phyloP scores from a whole-genome alignment of 345 rosid genomes.

The Trapa bicornis region DNA sequence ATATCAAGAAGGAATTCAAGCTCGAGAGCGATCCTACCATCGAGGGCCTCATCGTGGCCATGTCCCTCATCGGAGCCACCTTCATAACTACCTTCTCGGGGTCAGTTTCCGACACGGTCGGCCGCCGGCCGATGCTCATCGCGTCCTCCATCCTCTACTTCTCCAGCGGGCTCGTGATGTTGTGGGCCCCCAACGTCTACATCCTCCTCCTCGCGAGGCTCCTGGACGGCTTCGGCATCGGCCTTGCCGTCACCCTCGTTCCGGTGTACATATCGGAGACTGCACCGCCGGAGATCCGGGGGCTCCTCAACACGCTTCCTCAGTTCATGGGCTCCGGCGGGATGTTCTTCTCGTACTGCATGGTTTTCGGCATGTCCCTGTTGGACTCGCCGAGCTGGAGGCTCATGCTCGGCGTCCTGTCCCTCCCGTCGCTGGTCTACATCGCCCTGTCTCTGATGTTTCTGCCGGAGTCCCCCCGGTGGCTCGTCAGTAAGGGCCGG shows the following conservation, averaged over 20 bases:
- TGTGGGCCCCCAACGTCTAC: slow-evolving; percentile 35
- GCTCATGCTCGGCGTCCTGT: slow-evolving; percentile 37
- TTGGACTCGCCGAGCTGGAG: slow-evolving; percentile 33
- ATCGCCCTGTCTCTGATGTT: slow-evolving; percentile 18
- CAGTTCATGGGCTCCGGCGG: slow-evolving; percentile 35
- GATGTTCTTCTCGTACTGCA: slow-evolving; percentile 31
- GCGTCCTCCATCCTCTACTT: slow-evolving; percentile 26
- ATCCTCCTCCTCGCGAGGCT: slow-evolving; percentile 28
- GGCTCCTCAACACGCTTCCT: slow-evolving; percentile 31
- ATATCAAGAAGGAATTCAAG: slow-evolving; percentile 33
- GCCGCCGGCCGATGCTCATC: slow-evolving; percentile 32
- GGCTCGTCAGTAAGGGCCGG: slow-evolving; percentile 38
- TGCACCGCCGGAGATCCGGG: slow-evolving; percentile 34
- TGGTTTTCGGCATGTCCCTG: slow-evolving; percentile 31
- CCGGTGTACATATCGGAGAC: slow-evolving; percentile 40
- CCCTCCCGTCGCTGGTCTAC: slow-evolving; percentile 23
- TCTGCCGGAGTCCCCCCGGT: slow-evolving; percentile 37
- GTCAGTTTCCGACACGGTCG: slow-evolving; percentile 21
- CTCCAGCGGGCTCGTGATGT: slow-evolving; percentile 26
- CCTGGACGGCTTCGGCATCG: slow-evolving; percentile 30
- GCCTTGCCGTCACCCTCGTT: slow-evolving; percentile 33
- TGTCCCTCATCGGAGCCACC: slow-evolving; percentile 30
- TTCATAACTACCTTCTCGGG: slow-evolving; percentile 29
- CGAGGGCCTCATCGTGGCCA: slow-evolving; percentile 36
- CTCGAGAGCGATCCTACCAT: slow-evolving; percentile 23